A percentile compares a stretch with the other conserved stretches of the same genome.
These are phyloP conservation scores for Hymenochaete sp. DNA, from an alignment of 1,284 basidiomycete genomes.

Conservation along the genomic window DNA sequence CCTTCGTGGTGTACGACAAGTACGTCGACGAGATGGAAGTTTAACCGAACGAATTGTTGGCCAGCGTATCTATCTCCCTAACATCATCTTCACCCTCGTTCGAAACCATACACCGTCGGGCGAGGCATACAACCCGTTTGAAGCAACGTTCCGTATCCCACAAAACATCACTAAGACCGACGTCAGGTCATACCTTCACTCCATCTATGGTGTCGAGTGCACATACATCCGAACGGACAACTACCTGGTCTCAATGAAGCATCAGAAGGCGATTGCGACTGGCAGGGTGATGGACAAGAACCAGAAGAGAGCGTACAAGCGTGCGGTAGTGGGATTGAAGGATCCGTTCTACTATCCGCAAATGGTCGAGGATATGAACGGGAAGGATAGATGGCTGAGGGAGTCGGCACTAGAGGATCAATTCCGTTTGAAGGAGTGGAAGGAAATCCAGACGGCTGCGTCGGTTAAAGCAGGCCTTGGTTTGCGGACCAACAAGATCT, in stretches of 20 bases:
- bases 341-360: conserved; percentile 89
- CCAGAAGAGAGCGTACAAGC: conserved; percentile 65
- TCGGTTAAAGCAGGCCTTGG: conserved; percentile 13
- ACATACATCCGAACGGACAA: conserved; percentile 94
- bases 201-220: conserved; percentile 79
- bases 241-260: conserved; percentile 55
- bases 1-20: conserved; percentile 49
- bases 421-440: conserved; percentile 40
- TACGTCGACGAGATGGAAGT: conserved; percentile 32
- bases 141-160: conserved; percentile 88
- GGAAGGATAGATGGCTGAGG: conserved; percentile 35
- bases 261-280: conserved; percentile 25
- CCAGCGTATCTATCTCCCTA: conserved; percentile 82
- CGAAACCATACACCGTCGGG: conserved; percentile 75
- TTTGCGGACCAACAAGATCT: conserved; percentile 8
- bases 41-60: conserved; percentile 54
- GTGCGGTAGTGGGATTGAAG: conserved; percentile 79
- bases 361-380: conserved; percentile 66
- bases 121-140: conserved; percentile 85
- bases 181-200: conserved; percentile 75
- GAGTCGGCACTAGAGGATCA: conserved; percentile 35
- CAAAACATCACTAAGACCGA: conserved; percentile 87
- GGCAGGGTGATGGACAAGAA: conserved; percentile 21
- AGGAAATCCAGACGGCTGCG: conserved; percentile 31
- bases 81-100: conserved; percentile 75